phyloP scores from a whole-genome alignment of 2,329 filamentous ascomycete genomes.

The Trichoderma oligosporum region DNA sequence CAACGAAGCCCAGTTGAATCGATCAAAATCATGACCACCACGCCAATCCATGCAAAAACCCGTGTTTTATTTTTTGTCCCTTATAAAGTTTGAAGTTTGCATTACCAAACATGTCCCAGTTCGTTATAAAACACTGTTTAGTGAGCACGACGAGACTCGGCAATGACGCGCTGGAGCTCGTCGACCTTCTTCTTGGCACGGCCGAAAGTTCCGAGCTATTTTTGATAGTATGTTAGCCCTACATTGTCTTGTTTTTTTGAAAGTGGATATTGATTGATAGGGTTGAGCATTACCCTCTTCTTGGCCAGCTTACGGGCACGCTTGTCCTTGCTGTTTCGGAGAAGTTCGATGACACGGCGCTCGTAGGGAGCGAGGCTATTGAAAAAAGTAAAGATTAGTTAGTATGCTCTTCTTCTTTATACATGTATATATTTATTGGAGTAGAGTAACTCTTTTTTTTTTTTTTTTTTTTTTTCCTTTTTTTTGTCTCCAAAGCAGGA shows the following conservation, averaged over 20 bases:
- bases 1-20: constrained; percentile 11
- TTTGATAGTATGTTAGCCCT: constrained; percentile 31
- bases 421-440: too few species aligned
- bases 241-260: too few species aligned
- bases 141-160: constrained; percentile 76
- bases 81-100: not conserved
- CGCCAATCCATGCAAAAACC: constrained; percentile 36
- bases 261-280: not conserved
- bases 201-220: constrained; percentile 91
- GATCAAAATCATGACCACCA: constrained; percentile 34
- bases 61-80: constrained; percentile 11
- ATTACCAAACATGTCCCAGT: not conserved
- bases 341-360: constrained; percentile 97
- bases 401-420: too few species aligned
- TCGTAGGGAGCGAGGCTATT: constrained; percentile 89
- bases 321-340: constrained; percentile 99
- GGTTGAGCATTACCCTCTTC: constrained; percentile 79
- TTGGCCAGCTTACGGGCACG: constrained; percentile 97
- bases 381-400: not conserved
- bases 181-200: constrained; percentile 99
- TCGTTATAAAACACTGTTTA: constrained; percentile 38
- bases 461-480: not conserved
- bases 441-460: too few species aligned
- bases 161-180: constrained; percentile 96
- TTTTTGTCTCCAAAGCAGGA: not conserved